These are phyloP conservation scores for Diaporthe ampelina DNA, from an alignment of 2,329 filamentous ascomycete species.

Conservation along the genomic window DNA sequence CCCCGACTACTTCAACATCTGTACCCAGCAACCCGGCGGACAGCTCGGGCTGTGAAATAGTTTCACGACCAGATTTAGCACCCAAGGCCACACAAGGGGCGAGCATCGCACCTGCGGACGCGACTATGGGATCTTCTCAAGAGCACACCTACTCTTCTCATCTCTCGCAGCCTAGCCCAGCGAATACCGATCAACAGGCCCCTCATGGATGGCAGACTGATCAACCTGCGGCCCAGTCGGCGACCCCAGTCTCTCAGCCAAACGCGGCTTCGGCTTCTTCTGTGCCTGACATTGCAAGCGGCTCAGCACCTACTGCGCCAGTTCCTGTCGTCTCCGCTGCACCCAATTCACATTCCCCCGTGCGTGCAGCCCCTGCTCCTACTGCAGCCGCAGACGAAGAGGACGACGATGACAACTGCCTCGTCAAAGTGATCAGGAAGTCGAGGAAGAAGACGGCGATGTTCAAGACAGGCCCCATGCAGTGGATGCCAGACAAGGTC, in stretches of 20 bases:
- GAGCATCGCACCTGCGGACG: background rate
- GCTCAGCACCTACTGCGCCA: background rate
- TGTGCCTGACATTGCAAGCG: background rate
- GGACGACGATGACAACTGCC: background rate
- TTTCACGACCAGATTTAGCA: background rate
- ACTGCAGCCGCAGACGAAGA: background rate
- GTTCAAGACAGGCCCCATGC: background rate
- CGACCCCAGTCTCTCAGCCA: background rate
- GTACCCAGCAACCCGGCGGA: background rate
- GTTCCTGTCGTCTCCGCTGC: background rate
- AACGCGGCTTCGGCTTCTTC: background rate
- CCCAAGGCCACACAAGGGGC: background rate
- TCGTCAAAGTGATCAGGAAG: background rate
- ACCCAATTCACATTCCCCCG: background rate
- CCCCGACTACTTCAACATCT: background rate
- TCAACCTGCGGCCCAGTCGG: background rate
- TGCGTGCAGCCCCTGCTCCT: background rate
- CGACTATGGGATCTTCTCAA: background rate
- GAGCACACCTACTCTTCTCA: no score
- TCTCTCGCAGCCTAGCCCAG: background rate
- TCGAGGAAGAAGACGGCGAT: background rate
- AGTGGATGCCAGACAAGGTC: constrained; percentile 5
- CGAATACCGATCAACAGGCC: background rate
- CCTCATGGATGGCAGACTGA: background rate
- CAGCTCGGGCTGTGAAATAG: background rate